Evolutionary conservation across 495 filamentous ascomycete genomes (phyloP).

Genomic region (Penicillium alfredii): DNA sequence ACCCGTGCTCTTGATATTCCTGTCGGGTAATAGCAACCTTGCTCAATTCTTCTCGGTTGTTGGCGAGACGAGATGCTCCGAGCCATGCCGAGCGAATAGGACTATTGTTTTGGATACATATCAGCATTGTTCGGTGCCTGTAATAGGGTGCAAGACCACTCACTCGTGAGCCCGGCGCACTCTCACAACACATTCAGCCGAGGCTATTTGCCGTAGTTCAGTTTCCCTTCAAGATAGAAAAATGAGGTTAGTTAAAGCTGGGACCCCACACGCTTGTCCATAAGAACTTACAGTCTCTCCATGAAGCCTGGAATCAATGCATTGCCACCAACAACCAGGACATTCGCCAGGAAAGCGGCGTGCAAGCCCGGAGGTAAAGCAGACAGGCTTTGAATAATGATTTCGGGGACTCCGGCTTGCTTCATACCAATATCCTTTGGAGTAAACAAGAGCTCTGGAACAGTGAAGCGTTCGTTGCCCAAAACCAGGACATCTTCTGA

Average conservation of each 20-base stretch:
- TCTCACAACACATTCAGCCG: conserved; percentile 69
- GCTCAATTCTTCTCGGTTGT: conserved; percentile 54
- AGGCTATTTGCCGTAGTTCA: conserved; percentile 69
- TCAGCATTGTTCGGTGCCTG: conserved; percentile 1
- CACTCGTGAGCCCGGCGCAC: conserved; percentile 63
- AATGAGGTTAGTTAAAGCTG: background rate
- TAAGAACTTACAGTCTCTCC: conserved; percentile 58
- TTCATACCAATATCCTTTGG: conserved; percentile 82
- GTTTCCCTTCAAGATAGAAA: conserved; percentile 56
- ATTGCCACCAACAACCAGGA: conserved; percentile 86
- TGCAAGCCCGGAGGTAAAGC: conserved; percentile 69
- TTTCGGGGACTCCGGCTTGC: conserved; percentile 74
- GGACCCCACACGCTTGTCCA: background rate
- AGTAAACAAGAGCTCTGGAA: conserved; percentile 85
- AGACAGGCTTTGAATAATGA: conserved; percentile 75
- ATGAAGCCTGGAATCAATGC: conserved; percentile 73
- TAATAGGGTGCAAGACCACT: conserved; percentile 16
- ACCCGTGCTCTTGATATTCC: conserved; percentile 86
- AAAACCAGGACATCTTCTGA: conserved; percentile 79
- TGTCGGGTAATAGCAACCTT: conserved; percentile 68
- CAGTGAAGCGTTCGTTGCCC: conserved; percentile 84
- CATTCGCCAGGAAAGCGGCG: conserved; percentile 75
- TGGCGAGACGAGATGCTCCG: conserved; percentile 72
- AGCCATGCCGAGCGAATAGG: conserved; percentile 80
- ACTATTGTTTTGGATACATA: conserved; percentile 26